These are phyloP conservation scores for Magnolia changhungtana DNA, from an alignment of 164 flowering plant genomes.

Conservation along the genomic window DNA sequence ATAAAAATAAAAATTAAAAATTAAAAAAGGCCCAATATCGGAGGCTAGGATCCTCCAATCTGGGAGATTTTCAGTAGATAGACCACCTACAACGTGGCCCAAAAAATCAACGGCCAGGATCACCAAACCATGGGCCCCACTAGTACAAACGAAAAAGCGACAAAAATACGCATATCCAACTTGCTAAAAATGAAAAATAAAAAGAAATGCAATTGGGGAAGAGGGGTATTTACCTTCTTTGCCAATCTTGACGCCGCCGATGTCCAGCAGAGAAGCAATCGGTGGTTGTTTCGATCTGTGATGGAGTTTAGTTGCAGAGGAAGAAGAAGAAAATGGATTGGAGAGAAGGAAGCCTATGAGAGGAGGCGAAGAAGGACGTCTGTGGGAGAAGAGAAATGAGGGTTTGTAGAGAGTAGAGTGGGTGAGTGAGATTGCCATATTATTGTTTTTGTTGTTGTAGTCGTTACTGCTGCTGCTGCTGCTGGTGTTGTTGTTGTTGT, in stretches of 20 bases:
- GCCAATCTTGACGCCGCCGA: slow-evolving; percentile 51
- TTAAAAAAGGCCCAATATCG: too few species aligned
- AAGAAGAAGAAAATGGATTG: slow-evolving; percentile 22
- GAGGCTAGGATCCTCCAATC: too few species aligned
- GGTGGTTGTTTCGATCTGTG: slow-evolving; percentile 24
- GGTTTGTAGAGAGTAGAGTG: slow-evolving; percentile 16
- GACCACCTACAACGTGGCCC: too few species aligned
- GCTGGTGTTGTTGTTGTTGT: not conserved
- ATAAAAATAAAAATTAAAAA: too few species aligned
- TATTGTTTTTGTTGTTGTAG: not conserved
- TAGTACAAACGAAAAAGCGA: not conserved
- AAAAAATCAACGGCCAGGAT: not conserved
- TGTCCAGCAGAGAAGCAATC: slow-evolving; percentile 40
- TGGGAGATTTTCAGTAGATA: too few species aligned
- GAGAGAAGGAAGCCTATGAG: slow-evolving; percentile 17
- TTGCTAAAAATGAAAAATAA: not conserved
- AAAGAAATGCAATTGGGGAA: slow-evolving; percentile 4
- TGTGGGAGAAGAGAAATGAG: not conserved
- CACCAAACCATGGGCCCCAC: not conserved
- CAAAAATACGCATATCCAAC: not conserved
- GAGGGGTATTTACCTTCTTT: slow-evolving; percentile 41
- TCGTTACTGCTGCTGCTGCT: not conserved
- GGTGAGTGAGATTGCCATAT: slow-evolving; percentile 11
- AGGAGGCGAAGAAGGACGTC: slow-evolving; percentile 5
- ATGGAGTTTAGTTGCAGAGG: slow-evolving; percentile 18